A percentile compares a stretch with the other conserved stretches of the same genome.
These are phyloP conservation scores for Rhizopogon rudus DNA, from an alignment of 768 basidiomycete genomes.

Conservation along the genomic window DNA sequence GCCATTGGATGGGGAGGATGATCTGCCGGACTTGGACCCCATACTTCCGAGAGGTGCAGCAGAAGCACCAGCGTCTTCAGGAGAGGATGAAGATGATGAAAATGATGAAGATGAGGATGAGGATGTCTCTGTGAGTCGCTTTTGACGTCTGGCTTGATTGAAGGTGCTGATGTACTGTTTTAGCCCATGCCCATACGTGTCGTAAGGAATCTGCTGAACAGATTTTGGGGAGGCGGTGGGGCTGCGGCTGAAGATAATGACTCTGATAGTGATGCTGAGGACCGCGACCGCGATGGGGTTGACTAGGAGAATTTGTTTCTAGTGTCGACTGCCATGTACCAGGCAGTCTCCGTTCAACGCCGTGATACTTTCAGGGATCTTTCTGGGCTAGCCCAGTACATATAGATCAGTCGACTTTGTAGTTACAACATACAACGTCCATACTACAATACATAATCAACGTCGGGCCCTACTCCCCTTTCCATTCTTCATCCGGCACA, in stretches of 20 bases:
- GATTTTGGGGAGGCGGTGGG: slow-evolving; percentile 50
- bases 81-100: slow-evolving; percentile 31
- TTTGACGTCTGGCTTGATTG: neutral
- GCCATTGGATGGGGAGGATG: slow-evolving; percentile 33
- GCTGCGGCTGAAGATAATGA: slow-evolving; percentile 13
- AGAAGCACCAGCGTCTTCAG: slow-evolving; percentile 15
- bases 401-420: too few relatives aligned
- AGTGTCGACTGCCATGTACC: too few relatives aligned
- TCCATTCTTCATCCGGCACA: too few relatives aligned
- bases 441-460: too few relatives aligned
- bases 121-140: slow-evolving; percentile 40
- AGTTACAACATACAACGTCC: too few relatives aligned
- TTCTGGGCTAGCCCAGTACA: too few relatives aligned
- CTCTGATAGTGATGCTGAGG: slow-evolving; percentile 1
- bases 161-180: neutral
- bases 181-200: slow-evolving; percentile 59
- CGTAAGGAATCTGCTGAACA: slow-evolving; percentile 51
- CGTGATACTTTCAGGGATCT: too few relatives aligned
- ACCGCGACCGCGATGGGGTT: neutral
- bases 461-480: too few relatives aligned
- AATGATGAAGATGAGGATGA: slow-evolving; percentile 44
- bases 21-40: neutral
- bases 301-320: neutral
- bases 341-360: too few relatives aligned
- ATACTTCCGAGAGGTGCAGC: neutral